phyloP scores from a whole-genome alignment of 2,329 filamentous ascomycete genomes.

The Pseudogymnoascus verrucosus region DNA sequence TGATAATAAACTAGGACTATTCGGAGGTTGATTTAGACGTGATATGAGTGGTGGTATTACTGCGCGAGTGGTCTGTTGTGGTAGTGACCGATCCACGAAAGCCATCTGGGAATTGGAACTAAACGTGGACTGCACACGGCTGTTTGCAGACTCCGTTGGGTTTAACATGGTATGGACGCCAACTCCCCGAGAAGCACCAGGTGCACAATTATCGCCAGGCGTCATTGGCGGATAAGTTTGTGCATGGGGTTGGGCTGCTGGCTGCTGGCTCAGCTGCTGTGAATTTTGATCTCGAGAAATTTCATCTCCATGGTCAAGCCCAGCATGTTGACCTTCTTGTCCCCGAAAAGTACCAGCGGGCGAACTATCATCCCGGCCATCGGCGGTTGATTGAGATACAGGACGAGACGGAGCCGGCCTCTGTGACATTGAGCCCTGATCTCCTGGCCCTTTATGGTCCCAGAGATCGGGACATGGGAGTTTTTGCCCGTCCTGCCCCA shows the following conservation, averaged over 20 bases:
- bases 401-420: slow-evolving; percentile 48
- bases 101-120: not conserved
- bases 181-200: slow-evolving; percentile 24
- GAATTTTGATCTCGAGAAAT: not conserved
- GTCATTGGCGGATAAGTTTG: slow-evolving; percentile 15
- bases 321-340: not conserved
- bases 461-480: slow-evolving; percentile 51
- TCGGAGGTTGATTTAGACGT: not conserved
- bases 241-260: slow-evolving; percentile 9
- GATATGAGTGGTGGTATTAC: not conserved
- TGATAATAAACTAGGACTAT: not conserved
- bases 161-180: slow-evolving; percentile 31
- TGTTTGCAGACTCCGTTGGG: slow-evolving; percentile 16
- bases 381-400: slow-evolving; percentile 38
- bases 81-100: not conserved
- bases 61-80: not conserved
- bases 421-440: slow-evolving; percentile 58
- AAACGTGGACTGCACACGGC: not conserved
- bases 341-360: not conserved
- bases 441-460: slow-evolving; percentile 45
- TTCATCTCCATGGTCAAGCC: not conserved
- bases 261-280: not conserved
- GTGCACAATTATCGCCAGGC: slow-evolving; percentile 16
- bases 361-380: slow-evolving; percentile 21
- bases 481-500: slow-evolving; percentile 22